Conservation (phyloP, 371 early-diverging fungal genomes). For the Batkoa obscura region DNA sequence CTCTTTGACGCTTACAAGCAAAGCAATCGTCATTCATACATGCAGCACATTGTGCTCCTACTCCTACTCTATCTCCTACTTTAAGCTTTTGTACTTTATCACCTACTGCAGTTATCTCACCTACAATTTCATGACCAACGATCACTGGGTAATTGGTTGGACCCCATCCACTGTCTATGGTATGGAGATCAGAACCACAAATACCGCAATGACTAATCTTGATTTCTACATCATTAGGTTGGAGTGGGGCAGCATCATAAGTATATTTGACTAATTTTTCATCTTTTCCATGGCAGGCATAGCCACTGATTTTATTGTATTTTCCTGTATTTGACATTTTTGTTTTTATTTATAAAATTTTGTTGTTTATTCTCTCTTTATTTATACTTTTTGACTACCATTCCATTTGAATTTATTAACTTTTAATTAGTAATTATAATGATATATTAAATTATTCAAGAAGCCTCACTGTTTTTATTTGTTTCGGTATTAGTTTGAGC, state of each 20-base stretch:
- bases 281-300: slow-evolving; percentile 15
- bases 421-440: too few relatives aligned
- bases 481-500: too few relatives aligned
- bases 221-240: slow-evolving; percentile 26
- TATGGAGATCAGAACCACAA: slow-evolving; percentile 40
- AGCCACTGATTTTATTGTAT: slow-evolving; percentile 12
- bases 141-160: slow-evolving; percentile 16
- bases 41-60: slow-evolving; percentile 32
- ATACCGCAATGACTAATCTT: slow-evolving; percentile 31
- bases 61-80: slow-evolving; percentile 61
- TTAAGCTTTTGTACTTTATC: slow-evolving; percentile 20
- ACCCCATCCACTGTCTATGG: slow-evolving; percentile 37
- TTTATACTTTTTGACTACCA: too few relatives aligned
- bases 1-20: slow-evolving; percentile 52
- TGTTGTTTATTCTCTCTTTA: too few relatives aligned
- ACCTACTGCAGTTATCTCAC: slow-evolving; percentile 35
- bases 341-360: too few relatives aligned
- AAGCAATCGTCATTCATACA: slow-evolving; percentile 22
- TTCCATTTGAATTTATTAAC: too few relatives aligned
- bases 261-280: slow-evolving; percentile 14
- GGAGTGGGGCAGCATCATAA: slow-evolving; percentile 22
- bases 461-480: too few relatives aligned
- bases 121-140: slow-evolving; percentile 61
- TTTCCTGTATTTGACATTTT: too few relatives aligned
- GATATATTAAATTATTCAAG: too few relatives aligned